Percentiles rank a stretch among this genome's conserved stretches.
Evolutionary conservation across 192 early-diverging fungal species (phyloP).

Genomic region (Linnemannia elongata): DNA sequence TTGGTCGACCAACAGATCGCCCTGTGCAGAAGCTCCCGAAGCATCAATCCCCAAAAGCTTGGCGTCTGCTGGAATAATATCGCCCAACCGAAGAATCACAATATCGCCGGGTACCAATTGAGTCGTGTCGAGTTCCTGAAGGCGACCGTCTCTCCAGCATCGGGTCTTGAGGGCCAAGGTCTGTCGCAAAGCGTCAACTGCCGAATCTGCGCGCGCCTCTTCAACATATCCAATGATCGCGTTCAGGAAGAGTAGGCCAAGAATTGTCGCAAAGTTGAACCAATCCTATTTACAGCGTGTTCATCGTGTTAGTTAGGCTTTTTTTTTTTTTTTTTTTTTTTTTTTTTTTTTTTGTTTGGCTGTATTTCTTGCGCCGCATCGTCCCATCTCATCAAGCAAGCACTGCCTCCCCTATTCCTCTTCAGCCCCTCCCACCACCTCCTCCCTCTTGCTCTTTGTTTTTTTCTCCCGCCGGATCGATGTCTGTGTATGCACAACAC

Average conservation of each 20-base stretch:
- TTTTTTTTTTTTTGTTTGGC: neutral
- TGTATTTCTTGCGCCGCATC: neutral
- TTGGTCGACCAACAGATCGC: constrained; percentile 87
- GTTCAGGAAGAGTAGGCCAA: constrained; percentile 82
- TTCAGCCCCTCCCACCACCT: neutral
- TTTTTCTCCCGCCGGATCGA: neutral
- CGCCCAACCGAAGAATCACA: constrained; percentile 86
- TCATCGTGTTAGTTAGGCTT: constrained; percentile 6
- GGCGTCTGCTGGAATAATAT: constrained; percentile 92
- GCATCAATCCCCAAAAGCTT: constrained; percentile 81
- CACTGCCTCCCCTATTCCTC: constrained; percentile 18
- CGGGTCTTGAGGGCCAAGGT: constrained; percentile 90
- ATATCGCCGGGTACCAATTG: constrained; percentile 91
- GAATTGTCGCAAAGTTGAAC: constrained; percentile 87
- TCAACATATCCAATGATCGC: constrained; percentile 92
- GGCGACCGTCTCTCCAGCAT: constrained; percentile 79
- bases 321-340: neutral
- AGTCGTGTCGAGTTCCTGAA: constrained; percentile 75
- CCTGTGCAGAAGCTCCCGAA: constrained; percentile 75
- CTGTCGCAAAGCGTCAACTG: constrained; percentile 90
- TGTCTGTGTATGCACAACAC: neutral
- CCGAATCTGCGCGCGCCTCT: constrained; percentile 90
- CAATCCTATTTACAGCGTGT: constrained; percentile 63
- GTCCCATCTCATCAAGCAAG: neutral
- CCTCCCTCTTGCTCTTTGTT: neutral